phyloP scores from a whole-genome alignment of 176 grass and related monocot genomes.

The sorghum (Sorghum bicolor) region Sorghum_bicolor_NCBIv3 NC_012870.2:73210001-73210500 shows the following conservation, averaged over 20 bases:
- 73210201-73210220: neutral
- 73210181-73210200: neutral
- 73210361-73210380: constrained; percentile 54
- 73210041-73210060: constrained; percentile 88
- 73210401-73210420: constrained; percentile 68
- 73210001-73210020: neutral
- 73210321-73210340: neutral
- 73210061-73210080: constrained; percentile 91
- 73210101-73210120: constrained; percentile 47
- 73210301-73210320: neutral
- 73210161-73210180: too few species aligned
- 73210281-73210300: constrained; percentile 14
- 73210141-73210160: neutral
- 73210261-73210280: neutral
- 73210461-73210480: neutral
- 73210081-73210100: constrained; percentile 70
- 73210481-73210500: constrained; percentile 38
- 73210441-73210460: constrained; percentile 40
- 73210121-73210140: neutral
- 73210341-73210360: constrained; percentile 7
- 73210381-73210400: constrained; percentile 82
- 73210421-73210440: constrained; percentile 45
- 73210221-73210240: neutral
- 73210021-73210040: constrained; percentile 80
- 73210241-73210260: neutral